Percentiles rank a stretch among this genome's conserved stretches.
Evolutionary conservation across 2,329 filamentous ascomycete genomes (phyloP).

Genomic region (Aspergillus chevalieri): DNA sequence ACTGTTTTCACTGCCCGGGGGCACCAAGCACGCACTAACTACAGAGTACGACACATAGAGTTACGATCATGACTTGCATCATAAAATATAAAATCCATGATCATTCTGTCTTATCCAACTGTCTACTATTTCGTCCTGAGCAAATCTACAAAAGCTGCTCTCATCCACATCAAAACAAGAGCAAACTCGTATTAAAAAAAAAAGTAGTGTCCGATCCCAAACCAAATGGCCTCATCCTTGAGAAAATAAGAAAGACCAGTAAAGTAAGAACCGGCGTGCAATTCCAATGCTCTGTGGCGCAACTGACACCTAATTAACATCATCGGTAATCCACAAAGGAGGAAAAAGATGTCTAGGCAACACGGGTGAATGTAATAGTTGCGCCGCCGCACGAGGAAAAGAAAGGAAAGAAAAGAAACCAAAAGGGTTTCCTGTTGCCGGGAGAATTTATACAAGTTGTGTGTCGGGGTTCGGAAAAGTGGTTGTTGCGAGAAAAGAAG

Average conservation of each 20-base stretch:
- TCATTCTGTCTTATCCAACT: neutral
- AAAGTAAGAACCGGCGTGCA: conserved; percentile 60
- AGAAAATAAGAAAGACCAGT: conserved; percentile 40
- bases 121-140: neutral
- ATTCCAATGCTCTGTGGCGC: conserved; percentile 74
- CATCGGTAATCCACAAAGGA: conserved; percentile 25
- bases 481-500: conserved; percentile 8
- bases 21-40: neutral
- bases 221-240: conserved; percentile 42
- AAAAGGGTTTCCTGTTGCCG: conserved; percentile 6
- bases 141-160: neutral
- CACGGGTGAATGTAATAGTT: conserved; percentile 65
- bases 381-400: conserved; percentile 75
- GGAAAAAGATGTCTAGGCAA: conserved; percentile 63
- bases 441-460: conserved; percentile 19
- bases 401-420: conserved; percentile 45
- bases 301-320: conserved; percentile 66
- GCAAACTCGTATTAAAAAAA: conserved; percentile 3
- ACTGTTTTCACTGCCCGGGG: neutral
- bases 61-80: neutral
- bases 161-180: conserved; percentile 1
- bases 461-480: conserved; percentile 9
- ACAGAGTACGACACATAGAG: conserved; percentile 1
- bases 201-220: conserved; percentile 51
- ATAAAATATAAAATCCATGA: neutral